Evolutionary conservation across 164 flowering plant genomes (phyloP).

Genomic region (Macadamia tetraphylla): DNA sequence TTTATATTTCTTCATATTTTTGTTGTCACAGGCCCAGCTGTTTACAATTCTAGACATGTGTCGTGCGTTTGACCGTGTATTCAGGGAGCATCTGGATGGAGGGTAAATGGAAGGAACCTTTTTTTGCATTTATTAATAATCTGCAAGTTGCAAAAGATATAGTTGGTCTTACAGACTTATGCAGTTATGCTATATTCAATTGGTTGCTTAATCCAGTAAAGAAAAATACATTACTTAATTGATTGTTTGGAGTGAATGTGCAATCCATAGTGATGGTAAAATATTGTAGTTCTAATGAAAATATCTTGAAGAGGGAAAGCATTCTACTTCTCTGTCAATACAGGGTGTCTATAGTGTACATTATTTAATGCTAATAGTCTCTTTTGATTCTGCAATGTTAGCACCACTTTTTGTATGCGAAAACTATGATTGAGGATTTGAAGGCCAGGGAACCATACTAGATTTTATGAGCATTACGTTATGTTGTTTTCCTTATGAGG

Average conservation of each 20-base stretch:
- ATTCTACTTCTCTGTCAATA: too few species aligned
- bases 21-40: conserved; percentile 58
- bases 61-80: conserved; percentile 85
- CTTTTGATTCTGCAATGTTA: too few species aligned
- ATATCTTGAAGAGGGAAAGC: too few species aligned
- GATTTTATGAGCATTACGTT: too few species aligned
- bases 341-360: too few species aligned
- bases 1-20: conserved; percentile 10
- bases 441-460: too few species aligned
- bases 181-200: not conserved
- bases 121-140: conserved; percentile 1
- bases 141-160: not conserved
- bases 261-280: too few species aligned
- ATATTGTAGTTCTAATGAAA: too few species aligned
- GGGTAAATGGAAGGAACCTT: conserved; percentile 43
- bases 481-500: too few species aligned
- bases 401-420: too few species aligned
- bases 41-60: conserved; percentile 83
- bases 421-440: too few species aligned
- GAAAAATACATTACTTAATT: not conserved
- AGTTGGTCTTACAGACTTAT: not conserved
- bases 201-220: not conserved
- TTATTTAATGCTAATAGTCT: too few species aligned
- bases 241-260: not conserved
- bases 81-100: conserved; percentile 92